These are phyloP conservation scores for Aeschynomene evenia DNA, from an alignment of 306 rosid genomes.

Conservation along the genomic window DNA sequence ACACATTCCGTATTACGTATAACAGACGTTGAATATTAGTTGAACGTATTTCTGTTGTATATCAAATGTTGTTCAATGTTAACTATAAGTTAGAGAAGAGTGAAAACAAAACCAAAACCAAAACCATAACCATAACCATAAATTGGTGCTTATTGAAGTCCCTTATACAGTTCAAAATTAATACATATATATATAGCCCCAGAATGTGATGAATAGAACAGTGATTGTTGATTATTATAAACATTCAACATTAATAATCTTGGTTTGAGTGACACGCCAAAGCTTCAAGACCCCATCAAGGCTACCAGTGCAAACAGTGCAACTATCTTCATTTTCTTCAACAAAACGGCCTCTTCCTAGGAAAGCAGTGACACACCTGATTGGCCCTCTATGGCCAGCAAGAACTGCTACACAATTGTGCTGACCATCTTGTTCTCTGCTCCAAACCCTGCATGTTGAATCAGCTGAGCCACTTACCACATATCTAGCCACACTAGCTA, in stretches of 20 bases:
- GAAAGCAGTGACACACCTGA: slow-evolving; percentile 62
- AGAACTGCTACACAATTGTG: slow-evolving; percentile 77
- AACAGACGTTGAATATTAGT: too few species aligned
- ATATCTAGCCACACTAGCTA: slow-evolving; percentile 56
- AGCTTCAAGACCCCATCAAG: slow-evolving; percentile 85
- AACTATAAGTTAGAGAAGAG: not conserved
- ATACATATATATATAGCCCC: slow-evolving; percentile 52
- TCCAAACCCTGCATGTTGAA: slow-evolving; percentile 78
- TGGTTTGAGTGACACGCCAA: slow-evolving; percentile 65
- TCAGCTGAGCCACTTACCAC: slow-evolving; percentile 90
- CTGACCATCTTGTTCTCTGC: slow-evolving; percentile 53
- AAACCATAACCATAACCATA: too few species aligned
- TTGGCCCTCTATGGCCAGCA: slow-evolving; percentile 87
- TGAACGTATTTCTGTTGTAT: too few species aligned
- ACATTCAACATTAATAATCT: slow-evolving; percentile 19
- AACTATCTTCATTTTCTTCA: slow-evolving; percentile 48
- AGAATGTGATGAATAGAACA: slow-evolving; percentile 36
- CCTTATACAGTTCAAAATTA: slow-evolving; percentile 41
- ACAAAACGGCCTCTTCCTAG: slow-evolving; percentile 33
- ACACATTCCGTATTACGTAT: too few species aligned
- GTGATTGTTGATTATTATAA: not conserved
- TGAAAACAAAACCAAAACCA: not conserved
- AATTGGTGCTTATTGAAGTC: not conserved
- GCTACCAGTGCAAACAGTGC: slow-evolving; percentile 76
- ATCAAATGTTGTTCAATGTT: too few species aligned